phyloP scores from a whole-genome alignment of 2,329 filamentous ascomycete genomes.

The Phyllosticta citriasiana region DNA sequence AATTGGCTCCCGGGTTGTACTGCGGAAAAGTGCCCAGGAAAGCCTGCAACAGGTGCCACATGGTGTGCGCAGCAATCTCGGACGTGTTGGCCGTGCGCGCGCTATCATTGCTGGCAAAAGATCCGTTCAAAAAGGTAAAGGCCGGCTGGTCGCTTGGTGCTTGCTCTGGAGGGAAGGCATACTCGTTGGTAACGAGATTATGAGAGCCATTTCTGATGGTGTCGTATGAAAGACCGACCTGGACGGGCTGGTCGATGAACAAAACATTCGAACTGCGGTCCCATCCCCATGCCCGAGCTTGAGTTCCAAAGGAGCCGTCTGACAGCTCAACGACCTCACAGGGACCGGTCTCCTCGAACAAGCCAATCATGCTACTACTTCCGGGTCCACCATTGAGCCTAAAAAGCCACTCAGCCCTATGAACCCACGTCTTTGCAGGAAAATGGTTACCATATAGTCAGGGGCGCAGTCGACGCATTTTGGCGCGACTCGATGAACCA shows the following conservation, averaged over 20 bases:
- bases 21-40: conserved; percentile 51
- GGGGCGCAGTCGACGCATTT: conserved; percentile 39
- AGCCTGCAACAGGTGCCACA: conserved; percentile 57
- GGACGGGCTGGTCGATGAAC: conserved; percentile 55
- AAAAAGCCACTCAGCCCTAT: conserved; percentile 45
- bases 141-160: conserved; percentile 21
- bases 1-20: conserved; percentile 41
- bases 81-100: conserved; percentile 47
- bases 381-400: conserved; percentile 59
- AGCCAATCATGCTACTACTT: conserved; percentile 52
- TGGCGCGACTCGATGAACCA: conserved; percentile 53
- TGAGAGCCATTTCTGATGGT: conserved; percentile 42
- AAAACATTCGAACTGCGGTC: conserved; percentile 50
- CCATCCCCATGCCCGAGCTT: conserved; percentile 55
- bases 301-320: conserved; percentile 42
- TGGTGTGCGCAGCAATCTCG: conserved; percentile 45
- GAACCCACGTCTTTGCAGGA: not conserved
- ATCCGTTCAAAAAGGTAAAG: conserved; percentile 49
- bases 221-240: conserved; percentile 62
- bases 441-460: conserved; percentile 41
- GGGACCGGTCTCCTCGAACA: conserved; percentile 51
- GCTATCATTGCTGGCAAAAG: conserved; percentile 48
- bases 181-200: conserved; percentile 27
- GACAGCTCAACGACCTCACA: conserved; percentile 33
- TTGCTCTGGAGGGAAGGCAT: conserved; percentile 30